Evolutionary conservation across 495 filamentous ascomycete species (phyloP).

Genomic region (Articulospora tetracladia): DNA sequence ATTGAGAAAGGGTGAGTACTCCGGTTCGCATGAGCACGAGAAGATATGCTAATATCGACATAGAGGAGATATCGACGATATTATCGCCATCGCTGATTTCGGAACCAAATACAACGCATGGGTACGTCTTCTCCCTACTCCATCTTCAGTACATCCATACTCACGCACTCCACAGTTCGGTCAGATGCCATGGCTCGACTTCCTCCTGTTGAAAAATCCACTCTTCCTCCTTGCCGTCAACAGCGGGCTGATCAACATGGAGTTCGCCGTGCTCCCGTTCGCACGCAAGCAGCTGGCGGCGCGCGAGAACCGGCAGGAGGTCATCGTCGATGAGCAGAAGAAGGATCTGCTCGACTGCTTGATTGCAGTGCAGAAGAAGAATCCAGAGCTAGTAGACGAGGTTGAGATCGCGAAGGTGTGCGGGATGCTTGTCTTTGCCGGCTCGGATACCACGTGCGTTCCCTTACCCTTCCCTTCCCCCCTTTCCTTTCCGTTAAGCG

Average conservation of each 20-base stretch:
- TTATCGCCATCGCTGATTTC: not conserved
- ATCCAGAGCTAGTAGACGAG: not conserved
- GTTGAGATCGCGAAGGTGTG: not conserved
- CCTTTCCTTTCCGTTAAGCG: not conserved
- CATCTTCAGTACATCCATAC: not conserved
- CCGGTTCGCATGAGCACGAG: too few relatives aligned
- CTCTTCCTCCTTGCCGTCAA: not conserved
- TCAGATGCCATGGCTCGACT: not conserved
- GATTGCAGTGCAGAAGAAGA: not conserved
- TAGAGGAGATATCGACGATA: not conserved
- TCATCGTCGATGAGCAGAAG: not conserved
- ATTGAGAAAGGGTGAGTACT: conserved; percentile 1
- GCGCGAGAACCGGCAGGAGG: not conserved
- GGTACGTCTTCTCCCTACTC: not conserved
- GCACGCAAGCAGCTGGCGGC: not conserved
- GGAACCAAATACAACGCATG: not conserved
- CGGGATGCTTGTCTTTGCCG: not conserved
- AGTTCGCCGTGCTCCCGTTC: not conserved
- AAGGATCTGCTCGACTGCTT: not conserved
- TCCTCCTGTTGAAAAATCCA: not conserved
- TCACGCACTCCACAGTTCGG: not conserved
- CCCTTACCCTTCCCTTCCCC: not conserved
- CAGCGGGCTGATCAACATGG: not conserved
- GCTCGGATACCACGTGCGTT: not conserved
- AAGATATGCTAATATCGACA: not conserved